These are phyloP conservation scores for Pezicula radicicola DNA, from an alignment of 2,329 filamentous ascomycete genomes.

Conservation along the genomic window DNA sequence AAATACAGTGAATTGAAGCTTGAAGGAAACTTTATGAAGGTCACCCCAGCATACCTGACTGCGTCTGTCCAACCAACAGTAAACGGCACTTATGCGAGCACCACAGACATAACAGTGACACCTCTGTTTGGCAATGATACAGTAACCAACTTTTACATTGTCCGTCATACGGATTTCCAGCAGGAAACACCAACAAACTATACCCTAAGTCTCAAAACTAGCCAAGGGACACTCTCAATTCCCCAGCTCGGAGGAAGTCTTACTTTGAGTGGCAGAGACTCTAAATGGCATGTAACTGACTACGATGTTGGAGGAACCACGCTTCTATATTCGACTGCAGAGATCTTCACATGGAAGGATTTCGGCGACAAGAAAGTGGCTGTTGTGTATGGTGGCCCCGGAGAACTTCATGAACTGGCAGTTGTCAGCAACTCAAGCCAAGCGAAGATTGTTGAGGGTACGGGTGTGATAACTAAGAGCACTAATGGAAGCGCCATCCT, in stretches of 20 bases:
- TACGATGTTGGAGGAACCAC: conserved; percentile 58
- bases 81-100: conserved; percentile 47
- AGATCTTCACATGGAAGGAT: conserved; percentile 68
- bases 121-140: conserved; percentile 54
- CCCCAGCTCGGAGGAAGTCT: conserved; percentile 57
- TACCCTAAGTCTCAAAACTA: conserved; percentile 59
- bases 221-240: conserved; percentile 51
- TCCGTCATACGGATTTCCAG: conserved; percentile 65
- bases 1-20: conserved; percentile 81
- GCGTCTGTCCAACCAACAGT: conserved; percentile 49
- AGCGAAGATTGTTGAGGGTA: conserved; percentile 28
- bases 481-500: conserved; percentile 41
- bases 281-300: conserved; percentile 65
- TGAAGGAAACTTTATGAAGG: conserved; percentile 70
- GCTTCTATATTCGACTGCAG: conserved; percentile 66
- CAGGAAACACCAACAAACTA: conserved; percentile 56
- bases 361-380: conserved; percentile 57
- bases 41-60: conserved; percentile 66
- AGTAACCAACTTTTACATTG: conserved; percentile 60
- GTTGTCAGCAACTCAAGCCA: conserved; percentile 31
- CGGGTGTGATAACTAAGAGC: conserved; percentile 28
- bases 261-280: conserved; percentile 60
- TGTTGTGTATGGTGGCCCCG: conserved; percentile 60
- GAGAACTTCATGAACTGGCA: conserved; percentile 62
- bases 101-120: conserved; percentile 48